Base-by-base conservation (phyloP, 2,329 filamentous ascomycete species). In the Colletotrichum filicis region DNA sequence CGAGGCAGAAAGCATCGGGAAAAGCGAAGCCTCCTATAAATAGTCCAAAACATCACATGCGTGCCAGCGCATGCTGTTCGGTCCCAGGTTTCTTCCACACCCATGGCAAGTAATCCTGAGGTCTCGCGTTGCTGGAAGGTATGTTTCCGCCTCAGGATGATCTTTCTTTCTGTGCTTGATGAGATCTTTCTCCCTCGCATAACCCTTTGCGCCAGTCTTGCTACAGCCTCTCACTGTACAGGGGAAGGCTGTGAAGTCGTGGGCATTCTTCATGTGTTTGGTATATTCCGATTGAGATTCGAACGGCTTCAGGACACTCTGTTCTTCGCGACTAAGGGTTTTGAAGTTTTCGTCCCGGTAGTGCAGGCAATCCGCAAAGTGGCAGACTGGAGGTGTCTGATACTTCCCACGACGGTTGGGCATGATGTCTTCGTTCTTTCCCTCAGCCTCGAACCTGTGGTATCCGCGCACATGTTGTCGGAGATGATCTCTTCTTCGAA, bases 401-500 rank as follows among this genome's bases (percentile, higher is more conserved):
- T 71, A 22, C 4, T 16, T 61, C 1, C 68, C 68, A 2, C 55
- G 62, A 3, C 62, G 68, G 14, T 24, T 60, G 22, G 62, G 62
- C 1, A 60, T 30, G 3, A 67, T 26, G 14, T 61, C 11, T 0
- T 24, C 67, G 5, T 61, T 52, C 16, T 60, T 74, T 55, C 75
- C 66, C 11, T 75, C 75, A 1, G 58, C 58, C 2, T 80, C 78
- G 16, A 80, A 78, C 49, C 81, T 79, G 74, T 85, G 83, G 59
- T 83, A 84, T 0, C 79, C 78, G 1, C 75, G 76, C 22, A 84
- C 74, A 67, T 85, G 83, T 32, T 84, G 83, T 4, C 75, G 71
- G 0, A 84, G 75, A 65, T 85, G 83, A 61, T 85, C 82, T 6
- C 74, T 77, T n/a, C 83, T 79, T 30, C 76, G 78, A 67, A 85